A percentile compares a stretch with the other conserved stretches of the same genome.
These are phyloP conservation scores for Backusella circina DNA, from an alignment of 192 early-diverging fungal species.

Conservation along the genomic window DNA sequence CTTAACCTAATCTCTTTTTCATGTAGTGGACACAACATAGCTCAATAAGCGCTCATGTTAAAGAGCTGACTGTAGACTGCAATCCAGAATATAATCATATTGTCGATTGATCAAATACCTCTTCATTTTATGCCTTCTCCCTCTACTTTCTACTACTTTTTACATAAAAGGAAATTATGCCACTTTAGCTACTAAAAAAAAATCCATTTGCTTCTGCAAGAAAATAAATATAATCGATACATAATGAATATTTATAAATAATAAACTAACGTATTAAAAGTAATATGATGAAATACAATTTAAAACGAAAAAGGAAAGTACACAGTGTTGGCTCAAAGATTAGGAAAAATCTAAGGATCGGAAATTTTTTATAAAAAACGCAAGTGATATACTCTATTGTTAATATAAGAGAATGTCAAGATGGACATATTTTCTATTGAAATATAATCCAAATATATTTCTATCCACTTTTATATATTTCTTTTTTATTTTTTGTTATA, in stretches of 20 bases:
- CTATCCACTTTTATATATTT: background rate
- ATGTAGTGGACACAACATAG: slow-evolving; percentile 12
- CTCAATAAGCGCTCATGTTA: slow-evolving; percentile 9
- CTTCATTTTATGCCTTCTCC: background rate
- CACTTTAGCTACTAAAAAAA: background rate
- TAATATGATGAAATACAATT: background rate
- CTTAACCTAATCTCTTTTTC: background rate
- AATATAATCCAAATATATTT: background rate
- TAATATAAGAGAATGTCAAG: background rate
- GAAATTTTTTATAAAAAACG: slow-evolving; percentile 1
- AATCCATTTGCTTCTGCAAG: background rate
- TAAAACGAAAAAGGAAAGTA: background rate
- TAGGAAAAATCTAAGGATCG: background rate
- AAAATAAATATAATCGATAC: background rate
- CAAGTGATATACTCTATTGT: background rate
- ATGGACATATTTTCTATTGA: slow-evolving; percentile 1
- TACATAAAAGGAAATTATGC: background rate
- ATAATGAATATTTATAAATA: background rate
- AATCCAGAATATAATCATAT: slow-evolving; percentile 12
- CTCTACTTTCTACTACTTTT: no score
- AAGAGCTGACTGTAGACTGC: slow-evolving; percentile 18
- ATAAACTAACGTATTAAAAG: background rate
- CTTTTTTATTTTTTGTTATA: background rate
- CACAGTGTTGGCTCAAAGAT: background rate
- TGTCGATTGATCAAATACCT: background rate